Evolutionary conservation across 768 basidiomycete genomes (phyloP), one percentile per base, ranked within the genome.

Genomic region (Lentinula guzmanii): DNA sequence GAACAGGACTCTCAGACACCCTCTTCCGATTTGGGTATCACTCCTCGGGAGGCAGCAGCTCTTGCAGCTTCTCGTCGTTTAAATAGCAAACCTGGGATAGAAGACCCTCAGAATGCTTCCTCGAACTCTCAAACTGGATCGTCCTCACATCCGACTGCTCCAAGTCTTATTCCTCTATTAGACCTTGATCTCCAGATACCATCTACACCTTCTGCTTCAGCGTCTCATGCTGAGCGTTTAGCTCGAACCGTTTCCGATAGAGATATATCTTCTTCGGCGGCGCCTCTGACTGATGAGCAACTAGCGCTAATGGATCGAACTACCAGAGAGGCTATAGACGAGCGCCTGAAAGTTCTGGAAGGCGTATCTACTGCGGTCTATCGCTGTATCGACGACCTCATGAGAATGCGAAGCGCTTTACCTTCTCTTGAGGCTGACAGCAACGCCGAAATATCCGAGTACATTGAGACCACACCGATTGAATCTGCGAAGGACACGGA

Each of bases 321-420:
- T 42, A 92, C 91, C 31, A 78, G 90, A 58, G 89, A 91, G 65
- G 89, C 89, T 5, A 89, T 97, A 53, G 91, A 95, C 65, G 92
- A 94, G 67, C 83, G 93, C 59, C 72, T 98, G 63, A 79, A 85
- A 46, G 81, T 93, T 42, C 74, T 98, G 41, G 87, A 93, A 72
- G 82, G 85, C 16, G 88, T 95, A 42, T 91, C 93, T 42, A 78
- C 78, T 41, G 82, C 86, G 3, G 77, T 94, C n/a, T 84, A 84
- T 69, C 79, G 81, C 18, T 87, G 92, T 66, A 81, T 92, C 58
- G 87, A 90, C 65, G 92, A 97, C 66, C 78, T 97, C 63, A 82
- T 87, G 70, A 77, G 85, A 65, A 77, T 93, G 70, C 76, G 90
- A 65, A 92, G 91, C 66, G 78, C 83, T n/a, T 73, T 93, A 35